phyloP scores from a whole-genome alignment of 129 eudicot species.

The Artemisia annua region DNA sequence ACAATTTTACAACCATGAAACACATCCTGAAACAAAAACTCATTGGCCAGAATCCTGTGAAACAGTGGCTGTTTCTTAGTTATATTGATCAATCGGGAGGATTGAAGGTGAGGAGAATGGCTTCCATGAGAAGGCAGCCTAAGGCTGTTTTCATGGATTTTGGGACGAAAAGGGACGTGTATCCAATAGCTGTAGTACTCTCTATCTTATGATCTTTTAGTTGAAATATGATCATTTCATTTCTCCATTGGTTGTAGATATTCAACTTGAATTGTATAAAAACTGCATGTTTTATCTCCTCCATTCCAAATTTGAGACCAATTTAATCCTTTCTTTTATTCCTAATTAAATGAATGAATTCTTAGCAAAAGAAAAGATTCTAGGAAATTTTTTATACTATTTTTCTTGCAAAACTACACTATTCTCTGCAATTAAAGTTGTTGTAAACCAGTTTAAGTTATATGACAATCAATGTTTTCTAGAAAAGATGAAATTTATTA shows the following conservation, averaged over 20 bases:
- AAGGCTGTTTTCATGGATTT: conserved; percentile 91
- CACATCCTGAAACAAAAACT: too few species aligned
- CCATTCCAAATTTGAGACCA: background rate
- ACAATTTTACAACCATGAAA: too few species aligned
- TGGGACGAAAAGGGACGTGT: conserved; percentile 96
- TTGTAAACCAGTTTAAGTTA: too few species aligned
- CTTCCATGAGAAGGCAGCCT: too few species aligned
- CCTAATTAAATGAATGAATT: background rate
- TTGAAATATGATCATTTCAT: too few species aligned
- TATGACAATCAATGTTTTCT: too few species aligned
- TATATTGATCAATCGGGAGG: conserved; percentile 6
- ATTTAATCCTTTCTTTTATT: conserved; percentile 10
- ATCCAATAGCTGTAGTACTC: conserved; percentile 75
- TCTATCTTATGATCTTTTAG: background rate
- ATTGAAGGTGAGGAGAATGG: too few species aligned
- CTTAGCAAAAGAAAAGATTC: too few species aligned
- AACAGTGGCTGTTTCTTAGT: background rate
- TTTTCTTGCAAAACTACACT: background rate
- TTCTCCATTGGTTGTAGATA: too few species aligned
- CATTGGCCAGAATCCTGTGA: too few species aligned
- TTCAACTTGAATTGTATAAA: too few species aligned
- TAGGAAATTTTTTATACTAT: conserved; percentile 9
- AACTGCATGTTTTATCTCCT: conserved; percentile 2
- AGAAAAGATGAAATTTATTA: background rate
- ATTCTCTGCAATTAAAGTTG: background rate